Conservation (phyloP, 2,329 filamentous ascomycete genomes). For the Nemania abortiva region DNA sequence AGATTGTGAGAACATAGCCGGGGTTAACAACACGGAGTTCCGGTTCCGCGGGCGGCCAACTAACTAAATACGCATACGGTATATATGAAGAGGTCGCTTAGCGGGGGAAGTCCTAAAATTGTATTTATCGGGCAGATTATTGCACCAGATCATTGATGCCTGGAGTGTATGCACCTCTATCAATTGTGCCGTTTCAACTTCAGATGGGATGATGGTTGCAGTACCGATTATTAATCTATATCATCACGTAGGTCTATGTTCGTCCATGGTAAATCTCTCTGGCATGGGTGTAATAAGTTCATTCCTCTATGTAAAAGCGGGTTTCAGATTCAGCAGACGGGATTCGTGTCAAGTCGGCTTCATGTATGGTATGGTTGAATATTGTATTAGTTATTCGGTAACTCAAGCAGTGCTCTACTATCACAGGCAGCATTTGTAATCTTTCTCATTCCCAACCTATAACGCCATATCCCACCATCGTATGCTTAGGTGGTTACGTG, state of each 20-base stretch:
- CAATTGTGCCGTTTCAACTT: neutral
- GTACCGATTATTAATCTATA: neutral
- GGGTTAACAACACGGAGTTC: neutral
- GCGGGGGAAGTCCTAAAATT: neutral
- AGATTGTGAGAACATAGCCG: neutral
- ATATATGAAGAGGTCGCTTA: neutral
- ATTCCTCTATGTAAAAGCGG: neutral
- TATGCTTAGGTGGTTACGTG: neutral
- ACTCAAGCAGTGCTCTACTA: neutral
- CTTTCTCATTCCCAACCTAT: slow-evolving; percentile 2
- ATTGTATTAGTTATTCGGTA: slow-evolving; percentile 2
- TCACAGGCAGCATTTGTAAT: slow-evolving; percentile 14
- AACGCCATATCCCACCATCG: slow-evolving; percentile 24
- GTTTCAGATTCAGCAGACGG: neutral
- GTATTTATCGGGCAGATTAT: neutral
- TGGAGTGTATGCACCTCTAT: neutral
- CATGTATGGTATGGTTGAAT: neutral
- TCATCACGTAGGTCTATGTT: neutral
- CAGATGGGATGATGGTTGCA: neutral
- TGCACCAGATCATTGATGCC: neutral
- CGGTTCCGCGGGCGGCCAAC: neutral
- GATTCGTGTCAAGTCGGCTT: neutral
- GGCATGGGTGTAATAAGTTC: neutral
- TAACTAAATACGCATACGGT: neutral
- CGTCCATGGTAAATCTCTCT: neutral